Evolutionary conservation across 2,329 filamentous ascomycete genomes (phyloP).

Genomic region (Trichoderma sp.): DNA sequence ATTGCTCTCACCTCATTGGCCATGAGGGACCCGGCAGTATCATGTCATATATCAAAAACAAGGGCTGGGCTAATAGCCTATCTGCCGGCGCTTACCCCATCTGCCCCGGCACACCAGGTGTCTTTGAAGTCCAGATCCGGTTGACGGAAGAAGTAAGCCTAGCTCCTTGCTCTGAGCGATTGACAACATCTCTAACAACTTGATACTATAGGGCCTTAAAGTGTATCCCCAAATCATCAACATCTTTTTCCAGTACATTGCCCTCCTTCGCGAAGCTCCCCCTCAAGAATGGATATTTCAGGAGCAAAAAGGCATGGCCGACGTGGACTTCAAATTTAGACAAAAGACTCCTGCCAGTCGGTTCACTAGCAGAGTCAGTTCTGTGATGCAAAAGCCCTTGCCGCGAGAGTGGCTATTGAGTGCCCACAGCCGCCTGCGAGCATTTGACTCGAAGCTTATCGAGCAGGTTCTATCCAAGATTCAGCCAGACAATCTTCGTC

Average conservation of each 20-base stretch:
- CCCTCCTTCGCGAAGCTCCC: conserved; percentile 73
- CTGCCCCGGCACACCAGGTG: conserved; percentile 71
- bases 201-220: conserved; percentile 55
- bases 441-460: conserved; percentile 78
- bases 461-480: conserved; percentile 69
- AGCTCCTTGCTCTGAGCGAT: not conserved
- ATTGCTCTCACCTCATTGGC: conserved; percentile 84
- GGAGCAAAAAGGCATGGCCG: conserved; percentile 84
- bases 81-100: conserved; percentile 73
- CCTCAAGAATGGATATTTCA: conserved; percentile 93
- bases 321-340: conserved; percentile 92
- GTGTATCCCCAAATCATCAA: conserved; percentile 81
- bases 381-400: conserved; percentile 86
- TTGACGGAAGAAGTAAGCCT: conserved; percentile 71
- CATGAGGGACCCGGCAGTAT: conserved; percentile 93
- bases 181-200: conserved; percentile 6
- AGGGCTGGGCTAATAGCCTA: conserved; percentile 83
- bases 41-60: conserved; percentile 82
- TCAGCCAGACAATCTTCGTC: conserved; percentile 82
- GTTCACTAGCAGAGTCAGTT: conserved; percentile 81
- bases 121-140: conserved; percentile 76
- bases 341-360: conserved; percentile 87
- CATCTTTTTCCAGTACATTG: conserved; percentile 86
- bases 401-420: conserved; percentile 87
- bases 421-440: conserved; percentile 69